Percentiles rank a stretch among this genome's conserved stretches.
Evolutionary conservation across 441 rosid genomes (phyloP).

Genomic region (Viola pubescens): DNA sequence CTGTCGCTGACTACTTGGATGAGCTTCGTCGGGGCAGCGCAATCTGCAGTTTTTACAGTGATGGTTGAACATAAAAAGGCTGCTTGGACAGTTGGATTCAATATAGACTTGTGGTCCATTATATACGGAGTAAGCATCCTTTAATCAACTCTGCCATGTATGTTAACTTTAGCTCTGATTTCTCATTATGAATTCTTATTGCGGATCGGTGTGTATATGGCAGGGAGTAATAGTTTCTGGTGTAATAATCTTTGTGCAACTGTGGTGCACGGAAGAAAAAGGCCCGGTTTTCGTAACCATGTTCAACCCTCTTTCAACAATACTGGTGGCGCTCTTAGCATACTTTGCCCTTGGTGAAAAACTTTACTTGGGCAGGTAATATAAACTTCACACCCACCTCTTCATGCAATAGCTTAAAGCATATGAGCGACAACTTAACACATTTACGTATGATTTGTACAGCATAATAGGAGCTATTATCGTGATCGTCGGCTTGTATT

Average conservation of each 20-base stretch:
- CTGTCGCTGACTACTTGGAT: constrained; percentile 66
- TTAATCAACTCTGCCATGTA: not conserved
- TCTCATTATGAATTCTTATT: not conserved
- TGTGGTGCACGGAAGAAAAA: constrained; percentile 53
- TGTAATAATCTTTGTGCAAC: constrained; percentile 30
- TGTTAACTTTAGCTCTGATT: not conserved
- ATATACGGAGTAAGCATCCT: constrained; percentile 41
- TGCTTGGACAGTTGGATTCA: constrained; percentile 50
- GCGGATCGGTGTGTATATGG: constrained; percentile 5
- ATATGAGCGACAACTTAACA: not conserved
- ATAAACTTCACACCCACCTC: not conserved
- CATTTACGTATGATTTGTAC: constrained; percentile 16
- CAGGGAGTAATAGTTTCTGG: constrained; percentile 63
- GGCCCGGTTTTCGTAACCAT: constrained; percentile 67
- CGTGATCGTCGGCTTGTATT: constrained; percentile 46
- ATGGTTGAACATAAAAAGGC: constrained; percentile 34
- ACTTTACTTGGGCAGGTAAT: constrained; percentile 58
- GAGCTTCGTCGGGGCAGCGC: constrained; percentile 48
- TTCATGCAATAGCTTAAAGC: no score
- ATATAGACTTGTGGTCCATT: constrained; percentile 52
- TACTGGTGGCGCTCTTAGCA: constrained; percentile 41
- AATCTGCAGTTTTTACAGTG: constrained; percentile 50
- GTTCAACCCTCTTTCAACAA: constrained; percentile 57
- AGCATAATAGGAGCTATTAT: constrained; percentile 47
- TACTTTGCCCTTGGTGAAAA: constrained; percentile 54